phyloP scores from a whole-genome alignment of 805 yeast genomes.

The Nakazawaea peltata region DNA sequence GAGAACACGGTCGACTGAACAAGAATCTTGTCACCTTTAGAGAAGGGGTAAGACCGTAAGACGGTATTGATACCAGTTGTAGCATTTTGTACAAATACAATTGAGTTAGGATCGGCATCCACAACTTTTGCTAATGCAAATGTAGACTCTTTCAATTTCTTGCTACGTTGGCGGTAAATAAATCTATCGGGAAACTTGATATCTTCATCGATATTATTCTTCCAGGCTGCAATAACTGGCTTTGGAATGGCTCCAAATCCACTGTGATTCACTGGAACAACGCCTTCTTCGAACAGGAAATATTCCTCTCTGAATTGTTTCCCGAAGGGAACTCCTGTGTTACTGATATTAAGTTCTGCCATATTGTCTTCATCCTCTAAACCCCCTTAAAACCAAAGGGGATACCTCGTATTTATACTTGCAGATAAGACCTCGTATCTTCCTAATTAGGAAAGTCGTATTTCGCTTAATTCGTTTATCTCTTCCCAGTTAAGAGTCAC shows the following conservation, averaged over 20 bases:
- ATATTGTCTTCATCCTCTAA: too few species aligned
- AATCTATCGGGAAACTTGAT: slow-evolving; percentile 40
- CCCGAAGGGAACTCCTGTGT: slow-evolving; percentile 31
- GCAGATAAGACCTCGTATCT: too few species aligned
- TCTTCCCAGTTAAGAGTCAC: too few species aligned
- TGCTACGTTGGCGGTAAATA: slow-evolving; percentile 19
- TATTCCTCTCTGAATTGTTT: slow-evolving; percentile 36
- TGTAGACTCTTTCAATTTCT: slow-evolving; percentile 25
- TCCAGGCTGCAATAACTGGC: slow-evolving; percentile 32
- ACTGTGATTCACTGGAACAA: slow-evolving; percentile 53
- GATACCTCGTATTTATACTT: too few species aligned
- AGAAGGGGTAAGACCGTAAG: slow-evolving; percentile 44
- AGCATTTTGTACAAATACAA: slow-evolving; percentile 53
- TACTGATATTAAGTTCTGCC: too few species aligned
- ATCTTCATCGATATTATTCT: slow-evolving; percentile 20
- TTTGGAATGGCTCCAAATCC: slow-evolving; percentile 52
- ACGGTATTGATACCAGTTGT: slow-evolving; percentile 53
- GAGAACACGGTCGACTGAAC: slow-evolving; percentile 43
- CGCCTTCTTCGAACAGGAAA: slow-evolving; percentile 32
- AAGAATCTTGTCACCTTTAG: slow-evolving; percentile 43
- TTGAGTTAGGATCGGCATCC: slow-evolving; percentile 34
- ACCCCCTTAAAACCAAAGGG: too few species aligned
- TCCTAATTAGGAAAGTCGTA: too few species aligned
- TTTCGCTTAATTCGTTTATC: too few species aligned
- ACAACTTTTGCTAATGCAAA: slow-evolving; percentile 32